Percentiles rank a stretch among this genome's conserved stretches.
Evolutionary conservation across 371 early-diverging fungal genomes (phyloP).

Genomic region (Syncephalastrum racemosum): DNA sequence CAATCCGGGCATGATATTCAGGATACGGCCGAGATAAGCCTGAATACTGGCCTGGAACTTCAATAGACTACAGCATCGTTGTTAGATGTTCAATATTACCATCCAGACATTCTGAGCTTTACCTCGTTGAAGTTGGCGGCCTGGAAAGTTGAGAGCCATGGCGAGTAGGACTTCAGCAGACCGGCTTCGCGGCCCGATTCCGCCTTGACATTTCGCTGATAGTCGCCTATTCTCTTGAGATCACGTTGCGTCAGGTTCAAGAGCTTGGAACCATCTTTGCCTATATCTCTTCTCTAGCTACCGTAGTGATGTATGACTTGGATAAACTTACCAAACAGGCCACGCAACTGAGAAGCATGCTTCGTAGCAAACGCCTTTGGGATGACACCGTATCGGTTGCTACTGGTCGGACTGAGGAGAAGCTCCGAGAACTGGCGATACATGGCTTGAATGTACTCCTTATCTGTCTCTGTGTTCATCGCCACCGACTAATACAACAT

Average conservation of each 20-base stretch:
- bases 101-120: neutral
- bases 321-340: conserved; percentile 39
- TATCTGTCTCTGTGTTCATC: conserved; percentile 12
- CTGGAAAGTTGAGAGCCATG: conserved; percentile 63
- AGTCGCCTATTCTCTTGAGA: conserved; percentile 33
- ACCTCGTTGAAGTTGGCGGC: conserved; percentile 39
- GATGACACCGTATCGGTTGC: conserved; percentile 23
- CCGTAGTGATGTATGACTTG: neutral
- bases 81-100: neutral
- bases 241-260: conserved; percentile 30
- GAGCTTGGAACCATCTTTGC: conserved; percentile 51
- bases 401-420: conserved; percentile 22
- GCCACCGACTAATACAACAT: neutral
- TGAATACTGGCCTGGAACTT: conserved; percentile 78
- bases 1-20: conserved; percentile 55
- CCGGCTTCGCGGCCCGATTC: conserved; percentile 21
- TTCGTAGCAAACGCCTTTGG: conserved; percentile 54
- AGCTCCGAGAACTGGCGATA: conserved; percentile 40
- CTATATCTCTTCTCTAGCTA: conserved; percentile 11
- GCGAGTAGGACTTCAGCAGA: conserved; percentile 61
- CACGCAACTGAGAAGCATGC: conserved; percentile 45
- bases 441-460: neutral
- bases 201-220: conserved; percentile 22
- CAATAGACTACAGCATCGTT: conserved; percentile 38
- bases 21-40: conserved; percentile 50